Conservation (phyloP, 2,329 filamentous ascomycete genomes). For the Leptodontidium sp. region DNA sequence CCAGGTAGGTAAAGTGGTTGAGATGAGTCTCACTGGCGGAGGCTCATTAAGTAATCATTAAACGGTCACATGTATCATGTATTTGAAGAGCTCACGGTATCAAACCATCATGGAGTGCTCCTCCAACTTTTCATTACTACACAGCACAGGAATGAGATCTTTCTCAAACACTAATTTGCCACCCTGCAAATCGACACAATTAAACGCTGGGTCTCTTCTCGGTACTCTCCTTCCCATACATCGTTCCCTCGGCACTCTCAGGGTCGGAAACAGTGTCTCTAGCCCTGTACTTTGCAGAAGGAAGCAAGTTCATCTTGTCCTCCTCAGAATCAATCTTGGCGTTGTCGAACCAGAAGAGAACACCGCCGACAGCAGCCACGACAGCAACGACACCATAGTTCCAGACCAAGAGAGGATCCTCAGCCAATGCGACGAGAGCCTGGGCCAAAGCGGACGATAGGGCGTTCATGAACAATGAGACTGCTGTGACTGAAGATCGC, state of each 20-base stretch:
- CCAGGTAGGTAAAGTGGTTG: neutral
- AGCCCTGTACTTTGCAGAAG: conserved; percentile 7
- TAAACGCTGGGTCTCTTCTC: conserved; percentile 17
- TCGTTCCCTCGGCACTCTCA: conserved; percentile 11
- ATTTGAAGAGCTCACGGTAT: no score
- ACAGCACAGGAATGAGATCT: neutral
- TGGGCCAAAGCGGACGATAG: conserved; percentile 60
- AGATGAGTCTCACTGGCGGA: neutral
- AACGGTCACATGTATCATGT: no score
- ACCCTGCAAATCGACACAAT: neutral
- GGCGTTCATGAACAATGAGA: conserved; percentile 65
- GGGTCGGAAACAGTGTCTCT: conserved; percentile 11
- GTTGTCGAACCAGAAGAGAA: conserved; percentile 36
- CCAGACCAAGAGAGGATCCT: conserved; percentile 53
- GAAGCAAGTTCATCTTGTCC: conserved; percentile 35
- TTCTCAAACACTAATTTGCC: neutral
- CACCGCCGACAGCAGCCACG: conserved; percentile 31
- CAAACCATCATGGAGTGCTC: neutral
- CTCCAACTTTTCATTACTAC: neutral
- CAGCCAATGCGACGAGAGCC: conserved; percentile 52
- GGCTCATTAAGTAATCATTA: no score
- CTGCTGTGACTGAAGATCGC: conserved; percentile 67
- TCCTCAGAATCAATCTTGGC: conserved; percentile 35
- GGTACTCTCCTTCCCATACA: neutral
- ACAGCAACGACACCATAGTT: conserved; percentile 43